Percentiles rank a stretch among this genome's conserved stretches.
Conservation (phyloP, 1,139 yeast species). For the Kodamaea sp. region DNA sequence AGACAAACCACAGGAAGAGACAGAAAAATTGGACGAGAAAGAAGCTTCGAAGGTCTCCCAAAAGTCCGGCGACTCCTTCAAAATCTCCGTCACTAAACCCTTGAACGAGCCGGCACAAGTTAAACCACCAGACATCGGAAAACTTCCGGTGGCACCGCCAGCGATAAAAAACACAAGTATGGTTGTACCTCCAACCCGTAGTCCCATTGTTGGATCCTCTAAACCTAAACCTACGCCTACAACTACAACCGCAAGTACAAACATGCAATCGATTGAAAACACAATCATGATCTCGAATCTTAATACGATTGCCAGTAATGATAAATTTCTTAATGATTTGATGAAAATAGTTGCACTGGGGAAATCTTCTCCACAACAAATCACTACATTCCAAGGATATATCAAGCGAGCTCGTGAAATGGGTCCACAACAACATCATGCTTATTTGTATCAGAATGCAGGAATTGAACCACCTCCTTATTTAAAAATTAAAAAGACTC, state of each 20-base stretch:
- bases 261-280: slow-evolving; percentile 60
- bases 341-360: slow-evolving; percentile 88
- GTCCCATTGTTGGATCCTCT: too few species aligned
- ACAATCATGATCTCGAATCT: slow-evolving; percentile 79
- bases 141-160: background rate
- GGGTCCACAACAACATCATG: slow-evolving; percentile 57
- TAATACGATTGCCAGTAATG: slow-evolving; percentile 75
- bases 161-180: background rate
- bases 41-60: background rate
- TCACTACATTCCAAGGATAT: slow-evolving; percentile 73
- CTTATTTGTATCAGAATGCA: slow-evolving; percentile 21
- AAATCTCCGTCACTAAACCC: too few species aligned
- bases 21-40: slow-evolving; percentile 15
- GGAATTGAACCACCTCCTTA: slow-evolving; percentile 11
- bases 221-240: slow-evolving; percentile 3
- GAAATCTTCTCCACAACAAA: slow-evolving; percentile 64
- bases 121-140: background rate
- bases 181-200: slow-evolving; percentile 2
- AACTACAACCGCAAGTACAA: slow-evolving; percentile 14
- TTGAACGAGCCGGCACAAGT: too few species aligned
- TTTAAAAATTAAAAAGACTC: slow-evolving; percentile 11
- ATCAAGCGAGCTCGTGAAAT: slow-evolving; percentile 71
- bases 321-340: slow-evolving; percentile 58
- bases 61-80: too few species aligned
- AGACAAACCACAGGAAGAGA: slow-evolving; percentile 10